These are phyloP conservation scores for Amylostereum areolatum DNA, from an alignment of 1,284 basidiomycete genomes.

Conservation along the genomic window DNA sequence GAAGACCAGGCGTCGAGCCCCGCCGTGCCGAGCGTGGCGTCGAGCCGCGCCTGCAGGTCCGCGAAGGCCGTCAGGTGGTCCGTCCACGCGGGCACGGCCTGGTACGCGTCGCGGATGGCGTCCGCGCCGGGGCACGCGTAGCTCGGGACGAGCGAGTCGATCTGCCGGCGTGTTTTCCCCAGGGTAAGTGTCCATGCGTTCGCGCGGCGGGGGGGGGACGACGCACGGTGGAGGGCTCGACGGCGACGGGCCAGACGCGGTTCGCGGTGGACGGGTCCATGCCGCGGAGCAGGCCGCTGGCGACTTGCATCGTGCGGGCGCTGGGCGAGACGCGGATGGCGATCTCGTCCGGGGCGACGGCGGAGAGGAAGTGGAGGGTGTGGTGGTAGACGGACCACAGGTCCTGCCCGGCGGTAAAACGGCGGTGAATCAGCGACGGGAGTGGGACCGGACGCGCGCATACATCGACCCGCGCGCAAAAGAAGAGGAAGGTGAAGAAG, in stretches of 20 bases:
- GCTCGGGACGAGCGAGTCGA: slow-evolving; percentile 44
- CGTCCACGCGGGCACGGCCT: slow-evolving; percentile 44
- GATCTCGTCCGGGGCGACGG: slow-evolving; percentile 34
- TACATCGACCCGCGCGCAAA: too few species aligned
- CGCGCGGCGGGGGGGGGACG: too few species aligned
- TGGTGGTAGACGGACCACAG: slow-evolving; percentile 45
- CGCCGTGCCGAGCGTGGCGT: slow-evolving; percentile 38
- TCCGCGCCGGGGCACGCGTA: slow-evolving; percentile 44
- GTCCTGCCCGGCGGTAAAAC: slow-evolving; percentile 27
- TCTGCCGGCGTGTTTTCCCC: slow-evolving; percentile 32
- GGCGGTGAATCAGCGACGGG: background rate
- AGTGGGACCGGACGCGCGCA: background rate
- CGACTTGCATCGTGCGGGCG: slow-evolving; percentile 45
- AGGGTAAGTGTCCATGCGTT: too few species aligned
- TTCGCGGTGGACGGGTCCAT: slow-evolving; percentile 36
- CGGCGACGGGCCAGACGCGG: slow-evolving; percentile 34
- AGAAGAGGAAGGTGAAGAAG: background rate
- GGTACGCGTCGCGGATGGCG: slow-evolving; percentile 35
- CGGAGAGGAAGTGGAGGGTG: slow-evolving; percentile 34
- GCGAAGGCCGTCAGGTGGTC: slow-evolving; percentile 38
- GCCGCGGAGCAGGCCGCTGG: slow-evolving; percentile 42
- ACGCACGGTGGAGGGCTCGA: slow-evolving; percentile 33
- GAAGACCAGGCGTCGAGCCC: slow-evolving; percentile 38
- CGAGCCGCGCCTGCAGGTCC: slow-evolving; percentile 34
- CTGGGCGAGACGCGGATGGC: slow-evolving; percentile 40